phyloP scores from a whole-genome alignment of 805 yeast genomes.

The Nakazawaea wyomingensis region DNA sequence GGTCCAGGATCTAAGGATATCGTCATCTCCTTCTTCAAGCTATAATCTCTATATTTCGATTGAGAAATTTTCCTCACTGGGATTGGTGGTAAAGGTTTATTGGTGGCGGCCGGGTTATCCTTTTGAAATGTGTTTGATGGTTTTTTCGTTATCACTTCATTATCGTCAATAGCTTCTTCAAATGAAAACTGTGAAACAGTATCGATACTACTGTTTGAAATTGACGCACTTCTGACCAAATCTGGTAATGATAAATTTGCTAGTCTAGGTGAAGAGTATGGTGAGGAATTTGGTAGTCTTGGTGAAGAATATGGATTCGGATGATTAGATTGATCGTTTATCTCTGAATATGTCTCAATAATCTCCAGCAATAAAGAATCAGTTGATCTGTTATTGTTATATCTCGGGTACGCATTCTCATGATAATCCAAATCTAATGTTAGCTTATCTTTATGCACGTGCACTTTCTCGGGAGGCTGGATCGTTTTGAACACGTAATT shows the following conservation, averaged over 20 bases:
- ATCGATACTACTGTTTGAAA: constrained; percentile 3
- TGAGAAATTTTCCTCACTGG: constrained; percentile 22
- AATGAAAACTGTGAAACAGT: constrained; percentile 9
- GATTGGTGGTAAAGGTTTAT: constrained; percentile 17
- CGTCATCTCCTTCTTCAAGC: neutral
- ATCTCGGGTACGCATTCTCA: neutral
- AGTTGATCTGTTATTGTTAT: neutral
- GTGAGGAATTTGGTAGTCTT: too few relatives aligned
- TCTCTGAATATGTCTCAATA: constrained; percentile 5
- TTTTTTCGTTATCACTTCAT: constrained; percentile 1
- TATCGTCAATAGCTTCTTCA: constrained; percentile 5
- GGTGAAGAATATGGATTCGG: neutral
- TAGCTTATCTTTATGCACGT: constrained; percentile 3
- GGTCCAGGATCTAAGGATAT: neutral
- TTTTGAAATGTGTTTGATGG: neutral
- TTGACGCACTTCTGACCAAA: neutral
- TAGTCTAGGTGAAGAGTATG: neutral
- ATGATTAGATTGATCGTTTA: neutral
- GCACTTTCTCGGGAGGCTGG: neutral
- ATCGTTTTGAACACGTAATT: neutral
- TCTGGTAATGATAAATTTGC: constrained; percentile 1
- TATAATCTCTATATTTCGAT: constrained; percentile 19
- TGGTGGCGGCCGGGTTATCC: constrained; percentile 8
- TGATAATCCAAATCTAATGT: constrained; percentile 1
- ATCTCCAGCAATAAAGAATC: constrained; percentile 8